Evolutionary conservation across 176 grass and related monocot species (phyloP).

Genomic region (Pharus latifolius): DNA sequence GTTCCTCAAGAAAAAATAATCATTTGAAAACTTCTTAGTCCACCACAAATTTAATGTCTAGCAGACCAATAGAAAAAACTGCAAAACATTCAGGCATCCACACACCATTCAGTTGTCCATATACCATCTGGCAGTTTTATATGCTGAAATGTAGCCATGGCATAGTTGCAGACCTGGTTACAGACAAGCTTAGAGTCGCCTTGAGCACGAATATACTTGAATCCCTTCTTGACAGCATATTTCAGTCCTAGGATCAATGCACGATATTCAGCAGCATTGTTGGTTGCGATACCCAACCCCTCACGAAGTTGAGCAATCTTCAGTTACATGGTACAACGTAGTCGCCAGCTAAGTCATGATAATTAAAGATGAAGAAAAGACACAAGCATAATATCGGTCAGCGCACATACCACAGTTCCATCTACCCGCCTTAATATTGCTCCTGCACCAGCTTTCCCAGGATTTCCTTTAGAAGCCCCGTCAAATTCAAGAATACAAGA

Average conservation of each 20-base stretch:
- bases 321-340: background rate
- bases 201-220: constrained; percentile 57
- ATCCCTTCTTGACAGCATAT: constrained; percentile 72
- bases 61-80: background rate
- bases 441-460: constrained; percentile 72
- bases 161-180: constrained; percentile 38
- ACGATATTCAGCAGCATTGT: constrained; percentile 80
- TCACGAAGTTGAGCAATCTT: constrained; percentile 76
- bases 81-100: background rate
- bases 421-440: constrained; percentile 53
- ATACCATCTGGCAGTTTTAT: background rate
- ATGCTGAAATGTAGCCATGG: constrained; percentile 6
- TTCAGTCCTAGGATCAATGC: constrained; percentile 83
- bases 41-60: background rate
- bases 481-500: constrained; percentile 90
- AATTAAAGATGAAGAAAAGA: background rate
- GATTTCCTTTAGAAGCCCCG: constrained; percentile 91
- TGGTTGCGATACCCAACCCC: constrained; percentile 68
- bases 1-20: no score
- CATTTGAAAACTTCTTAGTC: background rate
- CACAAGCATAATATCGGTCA: background rate
- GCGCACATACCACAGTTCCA: constrained; percentile 62
- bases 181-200: constrained; percentile 79
- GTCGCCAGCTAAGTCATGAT: constrained; percentile 14
- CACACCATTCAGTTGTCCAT: background rate